A percentile compares a stretch with the other conserved stretches of the same genome.
phyloP scores from a whole-genome alignment of 1,284 basidiomycete species.

The Fistulinella cinereoalba region DNA sequence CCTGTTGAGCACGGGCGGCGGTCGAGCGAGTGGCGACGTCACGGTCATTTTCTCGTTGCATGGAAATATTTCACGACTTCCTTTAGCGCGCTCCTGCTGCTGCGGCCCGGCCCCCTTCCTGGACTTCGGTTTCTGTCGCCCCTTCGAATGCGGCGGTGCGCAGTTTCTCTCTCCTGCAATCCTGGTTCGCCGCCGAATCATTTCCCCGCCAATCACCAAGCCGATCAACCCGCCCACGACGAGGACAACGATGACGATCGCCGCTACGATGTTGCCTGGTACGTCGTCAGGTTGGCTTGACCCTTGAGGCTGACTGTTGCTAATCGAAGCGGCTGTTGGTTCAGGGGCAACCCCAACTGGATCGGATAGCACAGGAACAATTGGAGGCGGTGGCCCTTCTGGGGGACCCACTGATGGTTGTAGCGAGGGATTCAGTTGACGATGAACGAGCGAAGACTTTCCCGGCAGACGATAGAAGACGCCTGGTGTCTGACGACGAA shows the following conservation, averaged over 20 bases:
- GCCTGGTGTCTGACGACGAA: constrained; percentile 14
- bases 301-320: constrained; percentile 3
- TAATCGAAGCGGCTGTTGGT: constrained; percentile 8
- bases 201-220: constrained; percentile 27
- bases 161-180: background rate
- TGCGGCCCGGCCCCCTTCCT: background rate
- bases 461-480: constrained; percentile 3
- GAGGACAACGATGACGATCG: constrained; percentile 23
- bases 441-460: constrained; percentile 1
- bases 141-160: background rate
- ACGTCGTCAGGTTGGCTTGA: constrained; percentile 8
- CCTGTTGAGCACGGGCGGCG: constrained; percentile 12
- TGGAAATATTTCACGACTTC: constrained; percentile 4
- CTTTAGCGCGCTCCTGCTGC: constrained; percentile 2
- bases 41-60: constrained; percentile 12
- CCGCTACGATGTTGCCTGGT: constrained; percentile 26
- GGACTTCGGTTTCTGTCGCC: constrained; percentile 8
- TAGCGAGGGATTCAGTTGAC: background rate
- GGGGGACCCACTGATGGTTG: constrained; percentile 11
- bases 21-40: constrained; percentile 18
- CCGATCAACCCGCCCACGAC: constrained; percentile 29
- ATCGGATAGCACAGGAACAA: constrained; percentile 7
- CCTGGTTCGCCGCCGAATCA: constrained; percentile 25
- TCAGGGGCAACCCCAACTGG: constrained; percentile 6
- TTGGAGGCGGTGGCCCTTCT: constrained; percentile 3